phyloP scores from a whole-genome alignment of 2,329 filamentous ascomycete species.

The Penicillium olsonii region DNA sequence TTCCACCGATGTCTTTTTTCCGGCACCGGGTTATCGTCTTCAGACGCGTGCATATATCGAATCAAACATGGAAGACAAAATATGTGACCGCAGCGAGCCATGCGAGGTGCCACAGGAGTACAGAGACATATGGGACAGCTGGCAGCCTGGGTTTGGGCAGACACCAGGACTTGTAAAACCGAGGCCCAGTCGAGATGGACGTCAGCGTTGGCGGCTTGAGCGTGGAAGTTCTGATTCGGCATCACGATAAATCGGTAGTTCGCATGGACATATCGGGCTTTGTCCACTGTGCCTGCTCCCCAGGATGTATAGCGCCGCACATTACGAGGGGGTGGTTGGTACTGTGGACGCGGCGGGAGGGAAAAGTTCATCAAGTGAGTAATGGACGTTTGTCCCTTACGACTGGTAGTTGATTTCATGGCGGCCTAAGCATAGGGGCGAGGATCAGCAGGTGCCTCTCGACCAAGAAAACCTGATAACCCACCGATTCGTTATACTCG shows the following conservation, averaged over 20 bases:
- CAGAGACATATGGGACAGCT: constrained; percentile 95
- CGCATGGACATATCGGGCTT: constrained; percentile 88
- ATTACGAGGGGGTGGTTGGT: constrained; percentile 57
- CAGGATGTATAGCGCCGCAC: constrained; percentile 74
- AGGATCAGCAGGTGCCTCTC: constrained; percentile 18
- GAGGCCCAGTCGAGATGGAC: constrained; percentile 87
- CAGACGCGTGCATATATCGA: constrained; percentile 88
- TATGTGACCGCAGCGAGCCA: constrained; percentile 97
- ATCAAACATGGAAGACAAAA: constrained; percentile 93
- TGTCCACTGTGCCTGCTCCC: constrained; percentile 83
- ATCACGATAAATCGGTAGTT: constrained; percentile 97
- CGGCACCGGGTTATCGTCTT: constrained; percentile 64
- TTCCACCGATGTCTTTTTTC: constrained; percentile 80
- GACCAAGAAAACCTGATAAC: constrained; percentile 32
- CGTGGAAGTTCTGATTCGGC: constrained; percentile 74
- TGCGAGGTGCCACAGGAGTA: constrained; percentile 87
- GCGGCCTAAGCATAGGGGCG: constrained; percentile 48
- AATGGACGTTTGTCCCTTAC: constrained; percentile 93
- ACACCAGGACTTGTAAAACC: constrained; percentile 88
- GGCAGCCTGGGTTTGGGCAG: constrained; percentile 80
- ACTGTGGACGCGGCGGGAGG: constrained; percentile 70
- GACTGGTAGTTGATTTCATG: constrained; percentile 66
- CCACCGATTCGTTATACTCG: constrained; percentile 76
- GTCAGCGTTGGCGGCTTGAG: constrained; percentile 83
- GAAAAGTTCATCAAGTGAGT: constrained; percentile 95